A percentile compares a stretch with the other conserved stretches of the same genome.
Evolutionary conservation across 108 stramenopile genomes (phyloP).

Genomic region (Cylindrotheca closterium): DNA sequence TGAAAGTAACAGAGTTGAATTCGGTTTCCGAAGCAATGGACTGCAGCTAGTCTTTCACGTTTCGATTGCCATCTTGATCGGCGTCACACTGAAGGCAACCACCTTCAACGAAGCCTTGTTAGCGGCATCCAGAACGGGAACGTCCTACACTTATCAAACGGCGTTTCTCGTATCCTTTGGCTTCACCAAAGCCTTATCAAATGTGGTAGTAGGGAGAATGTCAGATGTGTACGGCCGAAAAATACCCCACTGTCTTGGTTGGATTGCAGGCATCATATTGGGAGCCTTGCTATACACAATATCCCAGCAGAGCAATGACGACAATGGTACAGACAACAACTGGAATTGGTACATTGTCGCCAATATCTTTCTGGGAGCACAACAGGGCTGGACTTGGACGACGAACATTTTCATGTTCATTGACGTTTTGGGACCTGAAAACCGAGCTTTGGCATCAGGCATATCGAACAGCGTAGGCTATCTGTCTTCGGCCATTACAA

Average conservation of each 20-base stretch:
- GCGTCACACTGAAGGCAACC: slow-evolving; percentile 12
- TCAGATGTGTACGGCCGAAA: slow-evolving; percentile 20
- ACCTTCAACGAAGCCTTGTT: slow-evolving; percentile 17
- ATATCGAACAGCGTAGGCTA: slow-evolving; percentile 23
- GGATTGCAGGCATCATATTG: slow-evolving; percentile 10
- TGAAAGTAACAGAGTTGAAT: too few relatives aligned
- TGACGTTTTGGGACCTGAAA: slow-evolving; percentile 19
- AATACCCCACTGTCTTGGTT: slow-evolving; percentile 10
- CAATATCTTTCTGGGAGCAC: slow-evolving; percentile 23
- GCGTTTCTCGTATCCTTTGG: slow-evolving; percentile 25
- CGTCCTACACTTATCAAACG: slow-evolving; percentile 12
- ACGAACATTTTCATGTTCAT: slow-evolving; percentile 31
- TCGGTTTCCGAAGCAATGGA: background rate
- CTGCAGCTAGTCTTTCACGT: slow-evolving; percentile 9
- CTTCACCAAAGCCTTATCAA: slow-evolving; percentile 25
- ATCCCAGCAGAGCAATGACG: background rate
- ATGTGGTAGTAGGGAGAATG: slow-evolving; percentile 12
- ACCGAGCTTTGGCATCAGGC: slow-evolving; percentile 17
- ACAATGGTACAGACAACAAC: background rate
- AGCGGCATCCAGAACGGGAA: background rate
- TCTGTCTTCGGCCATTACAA: slow-evolving; percentile 9
- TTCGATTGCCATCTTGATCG: slow-evolving; percentile 13
- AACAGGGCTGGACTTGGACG: slow-evolving; percentile 29
- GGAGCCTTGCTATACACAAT: slow-evolving; percentile 6
- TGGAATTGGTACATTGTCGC: slow-evolving; percentile 9